Percentiles rank a stretch among this genome's conserved stretches.
Conservation (phyloP, 805 yeast species). For the Starmerella gropengiesseri region DNA sequence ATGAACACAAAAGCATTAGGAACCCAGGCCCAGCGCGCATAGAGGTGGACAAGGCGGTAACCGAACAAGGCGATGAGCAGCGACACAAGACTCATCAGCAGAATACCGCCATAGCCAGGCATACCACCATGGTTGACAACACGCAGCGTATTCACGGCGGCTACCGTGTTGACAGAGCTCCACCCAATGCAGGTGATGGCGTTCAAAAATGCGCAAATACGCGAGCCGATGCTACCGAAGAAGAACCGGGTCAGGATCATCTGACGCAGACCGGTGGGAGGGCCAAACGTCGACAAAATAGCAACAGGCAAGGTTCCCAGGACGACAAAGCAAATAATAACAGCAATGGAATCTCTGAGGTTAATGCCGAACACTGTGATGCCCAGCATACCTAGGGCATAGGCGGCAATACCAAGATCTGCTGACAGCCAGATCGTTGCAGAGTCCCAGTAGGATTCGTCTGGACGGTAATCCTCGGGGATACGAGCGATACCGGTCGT, state of each 20-base stretch:
- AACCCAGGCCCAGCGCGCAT: slow-evolving; percentile 82
- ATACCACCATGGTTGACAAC: slow-evolving; percentile 49
- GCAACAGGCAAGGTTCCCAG: slow-evolving; percentile 76
- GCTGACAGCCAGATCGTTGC: slow-evolving; percentile 89
- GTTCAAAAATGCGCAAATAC: slow-evolving; percentile 68
- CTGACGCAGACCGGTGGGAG: slow-evolving; percentile 76
- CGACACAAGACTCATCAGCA: slow-evolving; percentile 56
- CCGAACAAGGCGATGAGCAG: slow-evolving; percentile 73
- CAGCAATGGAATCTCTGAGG: slow-evolving; percentile 60
- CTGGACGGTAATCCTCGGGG: slow-evolving; percentile 66
- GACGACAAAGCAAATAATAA: slow-evolving; percentile 59
- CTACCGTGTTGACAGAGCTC: slow-evolving; percentile 88
- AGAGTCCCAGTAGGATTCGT: slow-evolving; percentile 53
- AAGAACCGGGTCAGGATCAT: slow-evolving; percentile 70
- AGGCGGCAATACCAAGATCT: slow-evolving; percentile 75
- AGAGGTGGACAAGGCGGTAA: slow-evolving; percentile 63
- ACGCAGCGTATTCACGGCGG: slow-evolving; percentile 73
- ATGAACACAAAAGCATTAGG: slow-evolving; percentile 66
- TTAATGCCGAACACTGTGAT: slow-evolving; percentile 53
- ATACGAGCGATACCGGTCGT: slow-evolving; percentile 72
- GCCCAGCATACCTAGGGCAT: slow-evolving; percentile 65
- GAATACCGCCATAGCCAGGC: slow-evolving; percentile 91
- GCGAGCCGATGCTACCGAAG: slow-evolving; percentile 62
- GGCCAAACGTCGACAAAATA: slow-evolving; percentile 71
- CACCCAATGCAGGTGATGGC: slow-evolving; percentile 85